Conservation (phyloP, 352 stramenopile species). For the Pythium grandisporangium region DNA sequence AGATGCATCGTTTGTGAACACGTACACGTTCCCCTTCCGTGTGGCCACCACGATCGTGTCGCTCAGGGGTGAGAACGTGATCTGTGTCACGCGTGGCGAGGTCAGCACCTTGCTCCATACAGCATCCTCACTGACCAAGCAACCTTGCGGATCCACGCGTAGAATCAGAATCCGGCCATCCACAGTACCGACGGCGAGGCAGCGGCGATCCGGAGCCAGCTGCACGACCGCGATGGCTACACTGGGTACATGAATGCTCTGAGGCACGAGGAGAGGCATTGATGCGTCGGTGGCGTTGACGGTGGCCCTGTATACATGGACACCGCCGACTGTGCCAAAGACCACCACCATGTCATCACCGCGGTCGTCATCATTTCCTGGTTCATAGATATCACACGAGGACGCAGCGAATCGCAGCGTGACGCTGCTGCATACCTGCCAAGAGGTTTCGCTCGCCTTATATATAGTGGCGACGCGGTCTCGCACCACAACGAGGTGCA, state of each 20-base stretch:
- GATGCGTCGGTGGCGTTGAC: not conserved
- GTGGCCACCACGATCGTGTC: conserved; percentile 29
- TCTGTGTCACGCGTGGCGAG: conserved; percentile 39
- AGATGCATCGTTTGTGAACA: conserved; percentile 11
- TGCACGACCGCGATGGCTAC: conserved; percentile 30
- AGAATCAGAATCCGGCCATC: conserved; percentile 39
- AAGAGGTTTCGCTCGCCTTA: conserved; percentile 1
- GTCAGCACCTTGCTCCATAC: conserved; percentile 27
- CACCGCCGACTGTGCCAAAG: conserved; percentile 1
- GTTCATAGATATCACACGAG: conserved; percentile 10
- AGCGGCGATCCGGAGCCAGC: conserved; percentile 20
- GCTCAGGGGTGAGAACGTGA: conserved; percentile 30
- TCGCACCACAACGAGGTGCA: conserved; percentile 19
- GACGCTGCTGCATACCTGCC: conserved; percentile 8
- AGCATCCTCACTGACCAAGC: not conserved
- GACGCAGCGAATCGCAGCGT: conserved; percentile 22
- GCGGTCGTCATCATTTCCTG: not conserved
- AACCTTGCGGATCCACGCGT: not conserved
- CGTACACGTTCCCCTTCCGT: conserved; percentile 59
- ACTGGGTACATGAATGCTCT: conserved; percentile 4
- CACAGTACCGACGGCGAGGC: conserved; percentile 27
- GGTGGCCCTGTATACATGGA: conserved; percentile 2
- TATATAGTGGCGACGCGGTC: conserved; percentile 28
- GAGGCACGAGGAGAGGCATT: not conserved
- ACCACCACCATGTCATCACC: too few relatives aligned